These are phyloP conservation scores for Mallotus japonicus DNA, from an alignment of 441 rosid species.

Conservation along the genomic window DNA sequence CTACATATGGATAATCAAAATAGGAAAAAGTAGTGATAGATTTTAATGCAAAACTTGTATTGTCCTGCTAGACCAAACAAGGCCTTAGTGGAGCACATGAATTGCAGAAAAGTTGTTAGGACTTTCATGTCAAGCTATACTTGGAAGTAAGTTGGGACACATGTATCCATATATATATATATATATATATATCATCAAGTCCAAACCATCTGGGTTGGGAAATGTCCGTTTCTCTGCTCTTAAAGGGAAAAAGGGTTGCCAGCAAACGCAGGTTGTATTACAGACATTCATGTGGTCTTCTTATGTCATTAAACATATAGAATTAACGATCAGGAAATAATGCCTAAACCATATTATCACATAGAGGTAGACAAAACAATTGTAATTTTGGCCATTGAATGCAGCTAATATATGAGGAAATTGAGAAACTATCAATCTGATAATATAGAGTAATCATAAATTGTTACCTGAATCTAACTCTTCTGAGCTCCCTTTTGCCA, in stretches of 20 bases:
- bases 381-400: background rate
- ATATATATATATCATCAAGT: slow-evolving; percentile 6
- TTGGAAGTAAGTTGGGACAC: too few species aligned
- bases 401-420: background rate
- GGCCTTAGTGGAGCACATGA: too few species aligned
- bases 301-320: background rate
- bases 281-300: background rate
- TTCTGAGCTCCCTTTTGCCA: slow-evolving; percentile 92
- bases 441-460: slow-evolving; percentile 6
- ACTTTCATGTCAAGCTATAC: too few species aligned
- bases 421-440: background rate
- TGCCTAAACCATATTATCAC: background rate
- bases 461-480: slow-evolving; percentile 94
- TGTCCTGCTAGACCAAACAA: background rate
- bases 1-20: background rate
- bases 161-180: too few species aligned
- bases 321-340: background rate
- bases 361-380: background rate
- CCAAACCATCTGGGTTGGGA: slow-evolving; percentile 13
- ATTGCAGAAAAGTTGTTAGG: too few species aligned
- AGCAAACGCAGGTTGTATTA: background rate
- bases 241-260: slow-evolving; percentile 1
- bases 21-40: background rate
- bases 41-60: slow-evolving; percentile 12
- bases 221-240: background rate